Evolutionary conservation across 306 rosid genomes (phyloP), one percentile per base, ranked within the genome.

Genomic region (Dalbergia cultrata): DNA sequence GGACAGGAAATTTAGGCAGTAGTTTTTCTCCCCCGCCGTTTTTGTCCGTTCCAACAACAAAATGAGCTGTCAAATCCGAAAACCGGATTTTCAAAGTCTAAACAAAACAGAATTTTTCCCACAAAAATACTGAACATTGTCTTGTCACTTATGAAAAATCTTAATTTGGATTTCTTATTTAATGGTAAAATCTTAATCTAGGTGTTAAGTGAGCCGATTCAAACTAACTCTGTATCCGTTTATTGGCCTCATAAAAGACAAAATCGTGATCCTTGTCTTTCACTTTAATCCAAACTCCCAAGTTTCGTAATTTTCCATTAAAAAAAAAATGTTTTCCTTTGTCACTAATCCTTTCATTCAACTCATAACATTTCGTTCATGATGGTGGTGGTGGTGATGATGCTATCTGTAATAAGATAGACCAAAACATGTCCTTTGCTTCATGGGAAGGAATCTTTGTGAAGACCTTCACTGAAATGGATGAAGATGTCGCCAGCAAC

Each of bases 381-480:
- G 8, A 11, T 21, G 76, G 18, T 22, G 13, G 18, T 43, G 60
- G 81, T 39, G 44, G 14, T 10, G 0, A 59, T 22, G 67, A n/a
- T 13, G 53, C 31, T 26, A 3, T 26, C 31, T 26, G 31, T 26
- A 26, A 26, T 26, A 26, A 56, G 43, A 56, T 45, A 44, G 11
- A n/a, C 6, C 66, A 52, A 70, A 77, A 82, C 73, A 34, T 83
- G 22, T 52, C 92, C 8, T 80, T 84, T 77, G 80, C 92, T 74
- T 83, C 87, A 6, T 93, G 94, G 93, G 99, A 95, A 67, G 81
- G 86, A 71, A 83, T 53, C 72, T 81, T 91, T 44, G 14, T 56
- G 8, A 89, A 77, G 53, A 80, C 94, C 62, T 95, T 89, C 81
- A 76, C 11, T 14, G 96, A 89, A 37, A 76, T 89, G 81, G 99